Evolutionary conservation across 352 stramenopile species (phyloP).

Genomic region (Globisporangium alternatum): DNA sequence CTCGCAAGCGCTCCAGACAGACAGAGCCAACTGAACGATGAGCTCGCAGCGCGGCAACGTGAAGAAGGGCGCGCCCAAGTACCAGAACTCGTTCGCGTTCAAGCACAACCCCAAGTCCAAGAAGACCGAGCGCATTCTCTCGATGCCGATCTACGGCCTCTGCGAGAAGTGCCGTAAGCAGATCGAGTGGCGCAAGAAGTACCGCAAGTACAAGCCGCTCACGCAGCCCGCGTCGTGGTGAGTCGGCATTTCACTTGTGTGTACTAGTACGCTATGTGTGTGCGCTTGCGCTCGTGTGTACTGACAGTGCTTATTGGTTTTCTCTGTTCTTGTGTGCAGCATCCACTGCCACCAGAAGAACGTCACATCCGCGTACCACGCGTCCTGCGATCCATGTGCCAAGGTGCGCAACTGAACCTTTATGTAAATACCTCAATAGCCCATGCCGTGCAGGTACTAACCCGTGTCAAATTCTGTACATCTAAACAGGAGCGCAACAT

Average conservation of each 20-base stretch:
- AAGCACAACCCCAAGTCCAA: slow-evolving; percentile 98
- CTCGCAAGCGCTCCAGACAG: background rate
- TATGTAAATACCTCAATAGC: too few relatives aligned
- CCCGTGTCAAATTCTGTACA: background rate
- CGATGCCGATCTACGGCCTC: slow-evolving; percentile 89
- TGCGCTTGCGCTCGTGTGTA: background rate
- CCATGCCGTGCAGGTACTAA: too few relatives aligned
- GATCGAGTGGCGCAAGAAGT: slow-evolving; percentile 99
- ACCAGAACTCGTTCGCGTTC: slow-evolving; percentile 98
- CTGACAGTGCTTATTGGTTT: background rate
- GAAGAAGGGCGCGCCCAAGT: slow-evolving; percentile 88
- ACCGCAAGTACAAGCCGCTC: slow-evolving; percentile 98
- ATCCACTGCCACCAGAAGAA: slow-evolving; percentile 92
- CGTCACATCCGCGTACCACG: slow-evolving; percentile 94
- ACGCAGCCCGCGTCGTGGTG: slow-evolving; percentile 92
- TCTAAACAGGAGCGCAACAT: slow-evolving; percentile 64
- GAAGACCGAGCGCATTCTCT: slow-evolving; percentile 94
- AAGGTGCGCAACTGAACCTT: slow-evolving; percentile 26
- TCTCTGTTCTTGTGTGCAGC: slow-evolving; percentile 34
- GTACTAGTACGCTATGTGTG: background rate
- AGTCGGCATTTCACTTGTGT: slow-evolving; percentile 5
- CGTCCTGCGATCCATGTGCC: slow-evolving; percentile 89
- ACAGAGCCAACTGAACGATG: slow-evolving; percentile 36
- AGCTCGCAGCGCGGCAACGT: slow-evolving; percentile 83
- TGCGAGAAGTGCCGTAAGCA: slow-evolving; percentile 94